Evolutionary conservation across 768 basidiomycete genomes (phyloP).

Genomic region (Xerocomellus amylosporus): DNA sequence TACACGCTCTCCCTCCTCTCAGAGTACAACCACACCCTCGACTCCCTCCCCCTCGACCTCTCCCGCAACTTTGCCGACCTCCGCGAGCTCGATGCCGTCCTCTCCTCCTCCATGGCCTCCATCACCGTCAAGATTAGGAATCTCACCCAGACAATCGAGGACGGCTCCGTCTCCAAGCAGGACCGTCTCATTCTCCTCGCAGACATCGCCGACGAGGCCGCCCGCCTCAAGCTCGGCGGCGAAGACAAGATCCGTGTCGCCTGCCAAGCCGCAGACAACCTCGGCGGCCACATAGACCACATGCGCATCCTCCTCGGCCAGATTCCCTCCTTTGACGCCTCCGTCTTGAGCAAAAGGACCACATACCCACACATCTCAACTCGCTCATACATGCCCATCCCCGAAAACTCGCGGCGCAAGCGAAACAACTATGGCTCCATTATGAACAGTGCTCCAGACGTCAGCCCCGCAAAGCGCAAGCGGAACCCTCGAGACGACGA

Average conservation of each 20-base stretch:
- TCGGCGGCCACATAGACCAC: conserved; percentile 63
- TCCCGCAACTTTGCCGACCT: conserved; percentile 94
- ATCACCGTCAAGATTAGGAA: conserved; percentile 77
- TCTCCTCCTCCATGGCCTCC: conserved; percentile 80
- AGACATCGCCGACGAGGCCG: conserved; percentile 93
- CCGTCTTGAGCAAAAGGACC: conserved; percentile 58
- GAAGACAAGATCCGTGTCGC: conserved; percentile 98
- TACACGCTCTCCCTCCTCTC: conserved; percentile 69
- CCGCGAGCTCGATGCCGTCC: conserved; percentile 96
- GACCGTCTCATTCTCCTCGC: conserved; percentile 83
- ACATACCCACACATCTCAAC: conserved; percentile 74
- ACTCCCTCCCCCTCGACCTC: conserved; percentile 90
- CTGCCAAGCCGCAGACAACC: conserved; percentile 84
- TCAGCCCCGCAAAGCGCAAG: conserved; percentile 66
- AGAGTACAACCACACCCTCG: conserved; percentile 90
- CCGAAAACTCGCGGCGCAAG: conserved; percentile 64
- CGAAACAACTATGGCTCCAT: conserved; percentile 56
- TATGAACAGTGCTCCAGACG: conserved; percentile 49
- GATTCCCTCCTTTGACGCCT: conserved; percentile 61
- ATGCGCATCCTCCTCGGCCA: conserved; percentile 59
- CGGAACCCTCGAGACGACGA: conserved; percentile 63
- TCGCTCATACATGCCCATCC: conserved; percentile 64
- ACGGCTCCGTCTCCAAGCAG: conserved; percentile 53
- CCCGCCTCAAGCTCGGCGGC: conserved; percentile 85
- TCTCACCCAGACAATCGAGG: conserved; percentile 76